Base-by-base conservation (phyloP, 768 basidiomycete species). In the Baorangia bicolor region DNA sequence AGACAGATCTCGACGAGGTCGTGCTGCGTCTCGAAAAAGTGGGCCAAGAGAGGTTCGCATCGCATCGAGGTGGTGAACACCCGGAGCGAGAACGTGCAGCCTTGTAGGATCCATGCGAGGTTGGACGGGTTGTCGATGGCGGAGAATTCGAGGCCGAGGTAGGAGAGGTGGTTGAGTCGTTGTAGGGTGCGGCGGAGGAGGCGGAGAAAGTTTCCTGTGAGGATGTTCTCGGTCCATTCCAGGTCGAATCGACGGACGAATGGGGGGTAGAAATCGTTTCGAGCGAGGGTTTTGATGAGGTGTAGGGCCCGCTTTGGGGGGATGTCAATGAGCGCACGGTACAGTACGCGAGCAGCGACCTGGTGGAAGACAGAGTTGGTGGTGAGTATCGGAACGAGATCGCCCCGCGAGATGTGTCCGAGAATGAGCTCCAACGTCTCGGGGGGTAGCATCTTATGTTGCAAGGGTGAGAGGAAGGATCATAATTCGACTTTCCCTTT, bases 1-100 rank as follows among this genome's bases (percentile, higher is more conserved):
- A 87, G 75, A 13, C 81, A 81, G 50, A 88, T 74, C 25, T 86
- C 81, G 37, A 65, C 63, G 56, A 87, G 71, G 27, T 64, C 58
- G 6, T 69, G 70, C 67, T 86, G 85, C 0, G 71, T 69, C 52
- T 77, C 79, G 51, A 87, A 74, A 66, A 86, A 84, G 10, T 60
- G 53, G 0, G 81, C 80, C 14, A 87, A 73, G 4, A 70, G 63
- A 4, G 65, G 59, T 38, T 79, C 77, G 61, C 78, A 84, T n/a
- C 78, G 76, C 68, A 85, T 77, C 18, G 84, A 82, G 0, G 83
- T 85, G 11, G 79, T 75, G 60, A 87, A 76, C 0, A 72, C 62
- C n/a, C 64, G 60, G 30, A 88, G 75, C 6, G 69, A 67, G 59
- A 83, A 81, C 11, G 73, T 55, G 63, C 76, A 76, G 8, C 68